These are phyloP conservation scores for Helianthus tuberosus DNA, from an alignment of 129 eudicot genomes.

Conservation along the genomic window DNA sequence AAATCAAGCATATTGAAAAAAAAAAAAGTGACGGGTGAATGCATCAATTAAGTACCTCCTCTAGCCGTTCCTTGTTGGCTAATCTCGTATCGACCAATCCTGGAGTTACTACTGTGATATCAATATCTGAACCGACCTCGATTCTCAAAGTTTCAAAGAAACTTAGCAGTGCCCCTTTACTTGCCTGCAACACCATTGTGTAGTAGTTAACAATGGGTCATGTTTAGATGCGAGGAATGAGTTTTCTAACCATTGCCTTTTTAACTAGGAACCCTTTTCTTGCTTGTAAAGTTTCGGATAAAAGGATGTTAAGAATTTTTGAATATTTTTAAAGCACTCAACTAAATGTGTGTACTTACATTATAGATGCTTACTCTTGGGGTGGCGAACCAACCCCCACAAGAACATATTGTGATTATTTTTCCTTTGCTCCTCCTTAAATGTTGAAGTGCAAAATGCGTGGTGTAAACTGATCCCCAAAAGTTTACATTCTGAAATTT, in stretches of 20 bases:
- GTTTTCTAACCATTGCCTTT: too few relatives aligned
- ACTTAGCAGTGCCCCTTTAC: conserved; percentile 35
- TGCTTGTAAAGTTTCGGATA: too few relatives aligned
- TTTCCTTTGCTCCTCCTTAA: conserved; percentile 51
- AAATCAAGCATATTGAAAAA: neutral
- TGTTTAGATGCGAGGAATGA: too few relatives aligned
- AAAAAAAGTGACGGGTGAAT: neutral
- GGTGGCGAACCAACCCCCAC: conserved; percentile 48
- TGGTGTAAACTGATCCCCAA: conserved; percentile 62
- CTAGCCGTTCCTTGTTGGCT: conserved; percentile 2
- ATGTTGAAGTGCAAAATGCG: conserved; percentile 59
- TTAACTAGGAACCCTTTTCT: too few relatives aligned
- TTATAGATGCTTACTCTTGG: conserved; percentile 54
- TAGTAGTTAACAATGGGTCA: neutral
- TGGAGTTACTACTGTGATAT: conserved; percentile 21
- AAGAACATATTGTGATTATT: conserved; percentile 49
- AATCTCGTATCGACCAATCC: conserved; percentile 25
- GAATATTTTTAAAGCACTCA: neutral
- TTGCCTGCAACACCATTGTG: conserved; percentile 18
- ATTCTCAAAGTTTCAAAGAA: conserved; percentile 31
- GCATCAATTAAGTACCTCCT: conserved; percentile 9
- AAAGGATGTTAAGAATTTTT: too few relatives aligned
- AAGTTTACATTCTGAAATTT: conserved; percentile 51
- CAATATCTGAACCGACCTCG: conserved; percentile 31
- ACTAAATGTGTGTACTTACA: conserved; percentile 27